Percentiles rank a stretch among this genome's conserved stretches.
These are phyloP conservation scores for Penicillium ucsense DNA, from an alignment of 495 filamentous ascomycete genomes.

Conservation along the genomic window DNA sequence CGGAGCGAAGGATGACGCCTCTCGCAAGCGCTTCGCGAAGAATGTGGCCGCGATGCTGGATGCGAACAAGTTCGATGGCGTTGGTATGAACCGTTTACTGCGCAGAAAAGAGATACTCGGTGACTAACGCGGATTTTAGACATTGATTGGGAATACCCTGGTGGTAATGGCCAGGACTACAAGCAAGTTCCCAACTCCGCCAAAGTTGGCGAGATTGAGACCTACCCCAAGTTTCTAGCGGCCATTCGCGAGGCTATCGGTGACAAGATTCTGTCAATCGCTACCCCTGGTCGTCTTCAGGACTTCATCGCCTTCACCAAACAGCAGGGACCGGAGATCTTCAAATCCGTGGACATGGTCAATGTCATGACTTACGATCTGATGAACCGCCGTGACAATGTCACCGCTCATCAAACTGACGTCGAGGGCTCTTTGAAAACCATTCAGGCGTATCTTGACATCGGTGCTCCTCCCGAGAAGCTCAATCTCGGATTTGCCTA, in stretches of 20 bases:
- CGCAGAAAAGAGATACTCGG: background rate
- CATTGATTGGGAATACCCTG: slow-evolving; percentile 77
- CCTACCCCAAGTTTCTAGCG: slow-evolving; percentile 53
- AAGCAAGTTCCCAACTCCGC: slow-evolving; percentile 53
- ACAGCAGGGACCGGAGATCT: slow-evolving; percentile 53
- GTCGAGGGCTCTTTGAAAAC: slow-evolving; percentile 44
- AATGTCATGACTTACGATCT: slow-evolving; percentile 78
- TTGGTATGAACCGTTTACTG: slow-evolving; percentile 14
- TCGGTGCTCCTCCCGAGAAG: slow-evolving; percentile 45
- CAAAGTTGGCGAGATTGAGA: slow-evolving; percentile 51
- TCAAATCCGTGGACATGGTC: slow-evolving; percentile 56
- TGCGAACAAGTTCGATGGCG: slow-evolving; percentile 52
- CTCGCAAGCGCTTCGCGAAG: slow-evolving; percentile 48
- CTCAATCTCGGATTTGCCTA: slow-evolving; percentile 68
- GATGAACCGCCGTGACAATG: slow-evolving; percentile 63
- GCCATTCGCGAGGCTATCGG: slow-evolving; percentile 53
- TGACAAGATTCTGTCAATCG: slow-evolving; percentile 56
- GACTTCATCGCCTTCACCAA: slow-evolving; percentile 68
- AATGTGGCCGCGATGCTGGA: slow-evolving; percentile 56
- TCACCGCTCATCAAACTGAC: slow-evolving; percentile 59
- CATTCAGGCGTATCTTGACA: slow-evolving; percentile 49
- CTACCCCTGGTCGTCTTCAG: slow-evolving; percentile 54
- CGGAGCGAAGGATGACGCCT: slow-evolving; percentile 44
- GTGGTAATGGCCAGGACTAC: slow-evolving; percentile 71
- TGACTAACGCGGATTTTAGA: slow-evolving; percentile 35